Base-by-base conservation (phyloP, 495 filamentous ascomycete species). In the Lasiosphaeris hirsuta region DNA sequence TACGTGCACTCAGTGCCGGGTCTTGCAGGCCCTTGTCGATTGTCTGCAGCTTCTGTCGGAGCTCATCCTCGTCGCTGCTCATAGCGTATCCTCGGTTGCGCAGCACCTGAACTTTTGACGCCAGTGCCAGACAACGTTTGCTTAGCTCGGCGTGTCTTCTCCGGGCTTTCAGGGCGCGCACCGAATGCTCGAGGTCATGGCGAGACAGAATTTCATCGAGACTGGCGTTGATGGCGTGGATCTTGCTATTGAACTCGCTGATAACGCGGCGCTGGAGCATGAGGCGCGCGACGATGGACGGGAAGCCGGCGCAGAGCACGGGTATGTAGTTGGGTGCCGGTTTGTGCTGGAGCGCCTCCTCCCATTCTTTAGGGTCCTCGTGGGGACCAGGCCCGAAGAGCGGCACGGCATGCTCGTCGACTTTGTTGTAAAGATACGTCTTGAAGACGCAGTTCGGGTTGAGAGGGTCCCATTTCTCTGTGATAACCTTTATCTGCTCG, bases 341-440 rank as follows among this genome's bases (percentile, higher is more conserved):
- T 66, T 93, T 89, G 59, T 90, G 84, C 58, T 85, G 81, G 52
- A 96, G 79, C 9, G 94, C 94, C 63, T 96, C 91, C 62, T 99
- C 94, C 92, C 92, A 99, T 68, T 88, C 92, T 36, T 82, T 79
- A 19, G 86, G 82, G 71, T 96, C 86, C 62, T 97, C 94, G 56
- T 83, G 76, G 13, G 86, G 76, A 1, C 81, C 78, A 6, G 92
- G 92, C 58, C 86, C 83, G 72, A 89, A 97, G 73, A 90, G 93
- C 3, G 90, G 89, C 7, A 88, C 87, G 51, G 82, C 76, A 15
- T 89, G 84, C 61, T 91, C 84, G 14, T 85, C 84, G 53, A 96
- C 90, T 60, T 87, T 81, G 73, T 98, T 97, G 77, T 97, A 98
- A 69, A 97, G 88, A 69, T 98, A 97, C 52, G 87, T 77, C 65